These are phyloP conservation scores for Odontarrhena argentea DNA, from an alignment of 345 rosid genomes.

Conservation along the genomic window DNA sequence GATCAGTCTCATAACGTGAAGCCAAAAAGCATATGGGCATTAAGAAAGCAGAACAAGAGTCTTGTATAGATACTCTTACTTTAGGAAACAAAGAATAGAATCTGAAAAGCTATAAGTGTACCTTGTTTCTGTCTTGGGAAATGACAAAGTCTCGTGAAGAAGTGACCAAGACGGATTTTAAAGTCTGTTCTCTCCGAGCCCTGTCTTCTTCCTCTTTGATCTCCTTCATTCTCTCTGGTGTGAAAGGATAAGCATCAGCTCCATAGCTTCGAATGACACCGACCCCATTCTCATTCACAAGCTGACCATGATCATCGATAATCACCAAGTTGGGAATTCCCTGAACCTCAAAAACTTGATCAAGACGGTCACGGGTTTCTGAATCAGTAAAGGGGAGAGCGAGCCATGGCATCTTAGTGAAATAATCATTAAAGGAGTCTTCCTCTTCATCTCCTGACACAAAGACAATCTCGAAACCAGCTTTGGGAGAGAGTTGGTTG, in stretches of 20 bases:
- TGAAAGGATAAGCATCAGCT: conserved; percentile 68
- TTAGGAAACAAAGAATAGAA: not conserved
- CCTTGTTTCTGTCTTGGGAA: conserved; percentile 57
- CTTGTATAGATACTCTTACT: not conserved
- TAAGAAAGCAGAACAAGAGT: conserved; percentile 12
- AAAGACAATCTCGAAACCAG: conserved; percentile 65
- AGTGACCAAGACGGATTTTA: conserved; percentile 58
- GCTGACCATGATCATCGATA: conserved; percentile 61
- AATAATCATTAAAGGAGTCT: conserved; percentile 57
- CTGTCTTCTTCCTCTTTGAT: conserved; percentile 63
- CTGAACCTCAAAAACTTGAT: conserved; percentile 54
- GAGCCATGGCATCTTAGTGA: conserved; percentile 88
- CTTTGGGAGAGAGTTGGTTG: conserved; percentile 49
- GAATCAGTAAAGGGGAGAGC: conserved; percentile 76
- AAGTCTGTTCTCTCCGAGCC: conserved; percentile 61
- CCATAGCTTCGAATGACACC: conserved; percentile 62
- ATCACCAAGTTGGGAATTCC: conserved; percentile 78
- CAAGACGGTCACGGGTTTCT: conserved; percentile 51
- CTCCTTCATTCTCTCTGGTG: conserved; percentile 57
- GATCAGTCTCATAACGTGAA: conserved; percentile 5
- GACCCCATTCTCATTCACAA: conserved; percentile 53
- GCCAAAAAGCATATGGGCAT: not conserved
- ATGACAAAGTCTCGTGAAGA: conserved; percentile 59
- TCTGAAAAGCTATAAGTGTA: conserved; percentile 28
- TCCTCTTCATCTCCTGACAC: conserved; percentile 61